Conservation (phyloP, 768 basidiomycete genomes). For the Suillus ampliporus region DNA sequence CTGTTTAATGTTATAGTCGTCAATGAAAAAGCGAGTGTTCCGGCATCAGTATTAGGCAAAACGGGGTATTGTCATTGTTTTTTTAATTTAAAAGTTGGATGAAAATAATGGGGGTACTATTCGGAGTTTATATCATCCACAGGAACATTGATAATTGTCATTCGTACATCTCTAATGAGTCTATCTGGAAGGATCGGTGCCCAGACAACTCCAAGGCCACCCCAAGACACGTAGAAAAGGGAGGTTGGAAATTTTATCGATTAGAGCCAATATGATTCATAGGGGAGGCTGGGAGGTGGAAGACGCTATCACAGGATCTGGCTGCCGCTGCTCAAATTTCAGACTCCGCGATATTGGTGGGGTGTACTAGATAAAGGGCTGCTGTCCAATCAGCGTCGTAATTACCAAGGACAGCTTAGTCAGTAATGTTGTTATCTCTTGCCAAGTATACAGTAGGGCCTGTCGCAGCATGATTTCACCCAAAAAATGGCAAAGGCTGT, state of each 20-base stretch:
- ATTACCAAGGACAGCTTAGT: conserved; percentile 13
- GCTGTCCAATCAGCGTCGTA: neutral
- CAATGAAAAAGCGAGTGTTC: too few relatives aligned
- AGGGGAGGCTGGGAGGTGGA: neutral
- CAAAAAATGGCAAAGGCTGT: conserved; percentile 10
- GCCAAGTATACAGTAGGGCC: conserved; percentile 11
- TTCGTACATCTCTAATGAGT: too few relatives aligned
- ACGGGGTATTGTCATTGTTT: neutral
- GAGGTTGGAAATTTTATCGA: neutral
- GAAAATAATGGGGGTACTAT: neutral
- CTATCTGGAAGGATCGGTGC: neutral
- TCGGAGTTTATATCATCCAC: conserved; percentile 1
- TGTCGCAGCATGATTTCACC: neutral
- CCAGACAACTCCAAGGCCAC: neutral
- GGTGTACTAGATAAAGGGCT: neutral
- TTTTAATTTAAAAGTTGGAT: neutral
- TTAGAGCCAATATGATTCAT: neutral
- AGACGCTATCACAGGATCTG: neutral
- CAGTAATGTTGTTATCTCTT: conserved; percentile 18
- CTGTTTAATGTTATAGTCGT: too few relatives aligned
- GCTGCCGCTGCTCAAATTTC: neutral
- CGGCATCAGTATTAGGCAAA: neutral
- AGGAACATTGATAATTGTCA: neutral
- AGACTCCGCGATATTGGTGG: neutral
- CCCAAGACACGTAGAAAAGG: neutral